Evolutionary conservation across 1,284 basidiomycete species (phyloP).

Genomic region (Fomitiporia mediterranea): DNA sequence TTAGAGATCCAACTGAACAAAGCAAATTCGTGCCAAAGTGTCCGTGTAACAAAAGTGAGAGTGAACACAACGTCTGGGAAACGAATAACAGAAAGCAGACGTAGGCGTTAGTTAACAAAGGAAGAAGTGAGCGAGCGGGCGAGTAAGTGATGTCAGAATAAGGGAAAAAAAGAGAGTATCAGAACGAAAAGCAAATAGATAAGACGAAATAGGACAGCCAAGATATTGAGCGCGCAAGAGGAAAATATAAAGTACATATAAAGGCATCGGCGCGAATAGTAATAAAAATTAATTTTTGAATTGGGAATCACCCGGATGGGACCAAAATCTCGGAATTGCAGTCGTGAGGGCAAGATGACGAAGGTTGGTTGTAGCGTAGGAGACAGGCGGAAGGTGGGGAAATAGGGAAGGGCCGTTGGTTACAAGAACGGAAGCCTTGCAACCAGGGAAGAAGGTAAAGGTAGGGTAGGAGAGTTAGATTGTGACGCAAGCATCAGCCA

Average conservation of each 20-base stretch:
- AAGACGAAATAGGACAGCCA: not conserved
- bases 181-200: slow-evolving; percentile 1
- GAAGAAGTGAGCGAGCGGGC: not conserved
- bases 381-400: not conserved
- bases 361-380: not conserved
- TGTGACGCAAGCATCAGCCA: not conserved
- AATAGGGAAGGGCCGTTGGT: not conserved
- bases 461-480: not conserved
- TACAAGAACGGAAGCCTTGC: not conserved
- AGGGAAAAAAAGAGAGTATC: not conserved
- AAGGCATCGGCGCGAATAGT: not conserved
- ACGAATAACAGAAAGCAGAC: too few species aligned
- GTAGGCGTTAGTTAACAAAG: too few species aligned
- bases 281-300: not conserved
- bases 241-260: slow-evolving; percentile 9
- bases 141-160: not conserved
- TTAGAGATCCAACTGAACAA: too few species aligned
- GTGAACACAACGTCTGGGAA: too few species aligned
- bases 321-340: too few species aligned
- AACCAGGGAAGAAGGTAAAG: not conserved
- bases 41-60: too few species aligned
- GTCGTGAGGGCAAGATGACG: not conserved
- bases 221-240: not conserved
- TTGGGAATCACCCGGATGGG: not conserved
- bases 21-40: too few species aligned